Base-by-base conservation (phyloP, 345 rosid genomes). In the Boechera retrofracta region DNA sequence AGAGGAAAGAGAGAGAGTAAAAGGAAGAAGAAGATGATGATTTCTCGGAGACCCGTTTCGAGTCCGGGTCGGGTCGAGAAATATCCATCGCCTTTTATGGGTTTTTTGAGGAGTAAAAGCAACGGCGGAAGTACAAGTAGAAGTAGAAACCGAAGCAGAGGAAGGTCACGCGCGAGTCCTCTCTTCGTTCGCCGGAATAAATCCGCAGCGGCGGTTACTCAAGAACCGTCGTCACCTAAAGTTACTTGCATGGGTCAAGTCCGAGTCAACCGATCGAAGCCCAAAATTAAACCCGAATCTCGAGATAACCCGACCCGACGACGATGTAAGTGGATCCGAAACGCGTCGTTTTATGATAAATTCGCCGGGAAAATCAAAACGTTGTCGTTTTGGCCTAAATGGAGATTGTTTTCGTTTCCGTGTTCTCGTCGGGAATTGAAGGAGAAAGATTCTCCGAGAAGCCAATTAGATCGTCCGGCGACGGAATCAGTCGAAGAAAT, bases 171-270 rank as follows among this genome's bases (percentile, higher is more conserved):
- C 55, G 80, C 93, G n/a, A 94, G 97, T 56, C 97, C 97, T 16
- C 80, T 94, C 84, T 94, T 94, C 77, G 80, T 89, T 16, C 84
- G 90, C 21, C 88, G 85, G 83, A 87, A 77, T 78, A 86, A 72
- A 74, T 73, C 81, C 0, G 68, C 73, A 1, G 39, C 82, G 47
- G 53, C 78, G 65, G 69, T 60, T 76, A 87, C 91, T 4, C 97
- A 87, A 64, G 98, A 94, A 58, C 98, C 98, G 13, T 74, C 96
- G 45, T 94, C 98, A 9, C 98, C 98, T 0, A 90, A 89, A 74
- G 98, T 94, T 41, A 91, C 98, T 35, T 94, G 98, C 97, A 90
- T 94, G 91, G 98, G 98, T 24, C 97, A 94, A 73, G 97, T 94
- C 64, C 91, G 93, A 55, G 94, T 87, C 77, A 79, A 79, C 26